Conservation (phyloP, 139 green algal genomes). For the Asterochloris erici region DNA sequence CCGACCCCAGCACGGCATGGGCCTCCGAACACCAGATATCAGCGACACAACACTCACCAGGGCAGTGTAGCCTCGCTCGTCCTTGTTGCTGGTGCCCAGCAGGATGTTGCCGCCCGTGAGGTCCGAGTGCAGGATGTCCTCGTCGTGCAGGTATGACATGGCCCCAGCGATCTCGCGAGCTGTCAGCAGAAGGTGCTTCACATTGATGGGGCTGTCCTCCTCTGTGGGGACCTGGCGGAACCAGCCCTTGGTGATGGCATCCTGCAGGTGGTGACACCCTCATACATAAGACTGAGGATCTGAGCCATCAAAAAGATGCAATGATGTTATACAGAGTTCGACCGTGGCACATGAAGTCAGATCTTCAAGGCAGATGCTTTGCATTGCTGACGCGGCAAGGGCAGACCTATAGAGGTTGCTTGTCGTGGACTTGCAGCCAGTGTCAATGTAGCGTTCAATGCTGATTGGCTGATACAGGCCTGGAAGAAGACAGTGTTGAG, state of each 20-base stretch:
- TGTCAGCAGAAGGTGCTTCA: conserved; percentile 1
- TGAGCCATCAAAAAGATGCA: neutral
- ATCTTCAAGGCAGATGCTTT: neutral
- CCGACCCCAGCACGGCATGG: too few species aligned
- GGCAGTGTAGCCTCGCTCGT: conserved; percentile 37
- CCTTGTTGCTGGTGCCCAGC: conserved; percentile 17
- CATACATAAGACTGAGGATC: neutral
- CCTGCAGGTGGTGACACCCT: neutral
- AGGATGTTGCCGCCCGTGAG: conserved; percentile 50
- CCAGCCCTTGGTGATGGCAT: conserved; percentile 6
- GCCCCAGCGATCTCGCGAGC: conserved; percentile 30
- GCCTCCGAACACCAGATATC: too few species aligned
- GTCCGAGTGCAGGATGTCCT: conserved; percentile 44
- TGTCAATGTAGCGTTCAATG: too few species aligned
- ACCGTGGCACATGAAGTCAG: neutral
- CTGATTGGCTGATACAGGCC: too few species aligned
- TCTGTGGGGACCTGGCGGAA: neutral
- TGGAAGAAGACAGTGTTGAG: neutral
- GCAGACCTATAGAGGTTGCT: neutral
- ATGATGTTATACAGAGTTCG: neutral
- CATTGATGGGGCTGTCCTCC: neutral
- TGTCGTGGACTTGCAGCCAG: neutral
- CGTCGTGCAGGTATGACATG: conserved; percentile 41
- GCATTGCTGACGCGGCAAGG: neutral
- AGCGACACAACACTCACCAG: neutral